Evolutionary conservation across 176 grass and related monocot species (phyloP).

Genomic region (Hordeum marinum): DNA sequence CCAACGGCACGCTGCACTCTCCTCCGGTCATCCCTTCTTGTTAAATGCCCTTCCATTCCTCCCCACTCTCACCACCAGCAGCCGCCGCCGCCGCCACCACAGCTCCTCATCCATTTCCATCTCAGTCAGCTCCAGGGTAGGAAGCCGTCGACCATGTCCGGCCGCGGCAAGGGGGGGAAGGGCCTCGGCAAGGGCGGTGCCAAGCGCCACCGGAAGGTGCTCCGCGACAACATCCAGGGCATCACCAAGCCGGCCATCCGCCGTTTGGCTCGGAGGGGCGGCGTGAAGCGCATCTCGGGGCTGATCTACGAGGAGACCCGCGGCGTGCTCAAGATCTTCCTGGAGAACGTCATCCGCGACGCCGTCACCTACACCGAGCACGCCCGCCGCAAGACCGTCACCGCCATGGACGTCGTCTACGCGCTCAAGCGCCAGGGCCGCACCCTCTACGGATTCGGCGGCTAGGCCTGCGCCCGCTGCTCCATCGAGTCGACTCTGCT

Average conservation of each 20-base stretch:
- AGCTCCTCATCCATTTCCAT: too few species aligned
- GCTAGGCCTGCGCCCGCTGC: conserved; percentile 5
- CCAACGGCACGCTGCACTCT: too few species aligned
- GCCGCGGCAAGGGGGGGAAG: conserved; percentile 88
- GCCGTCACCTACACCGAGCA: conserved; percentile 97
- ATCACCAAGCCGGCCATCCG: conserved; percentile 95
- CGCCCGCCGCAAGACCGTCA: conserved; percentile 87
- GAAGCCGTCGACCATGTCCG: conserved; percentile 41
- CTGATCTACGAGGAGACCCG: conserved; percentile 97
- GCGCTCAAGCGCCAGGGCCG: conserved; percentile 91
- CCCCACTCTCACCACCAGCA: too few species aligned
- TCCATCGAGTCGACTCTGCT: too few species aligned
- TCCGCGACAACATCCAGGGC: conserved; percentile 93
- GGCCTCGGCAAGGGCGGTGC: conserved; percentile 83
- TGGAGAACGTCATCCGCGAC: conserved; percentile 96
- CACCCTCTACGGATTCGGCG: conserved; percentile 83
- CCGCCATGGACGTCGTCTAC: conserved; percentile 94
- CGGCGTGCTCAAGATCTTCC: conserved; percentile 97
- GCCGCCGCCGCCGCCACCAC: too few species aligned
- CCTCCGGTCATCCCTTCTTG: too few species aligned
- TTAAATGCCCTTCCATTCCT: too few species aligned
- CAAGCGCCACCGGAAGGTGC: conserved; percentile 83
- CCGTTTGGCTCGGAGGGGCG: conserved; percentile 58
- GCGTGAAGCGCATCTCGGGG: conserved; percentile 91
- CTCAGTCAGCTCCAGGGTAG: too few species aligned